Percentiles rank a stretch among this genome's conserved stretches.
Conservation (phyloP, 2,329 filamentous ascomycete genomes). For the Stachybotrys echinatus region DNA sequence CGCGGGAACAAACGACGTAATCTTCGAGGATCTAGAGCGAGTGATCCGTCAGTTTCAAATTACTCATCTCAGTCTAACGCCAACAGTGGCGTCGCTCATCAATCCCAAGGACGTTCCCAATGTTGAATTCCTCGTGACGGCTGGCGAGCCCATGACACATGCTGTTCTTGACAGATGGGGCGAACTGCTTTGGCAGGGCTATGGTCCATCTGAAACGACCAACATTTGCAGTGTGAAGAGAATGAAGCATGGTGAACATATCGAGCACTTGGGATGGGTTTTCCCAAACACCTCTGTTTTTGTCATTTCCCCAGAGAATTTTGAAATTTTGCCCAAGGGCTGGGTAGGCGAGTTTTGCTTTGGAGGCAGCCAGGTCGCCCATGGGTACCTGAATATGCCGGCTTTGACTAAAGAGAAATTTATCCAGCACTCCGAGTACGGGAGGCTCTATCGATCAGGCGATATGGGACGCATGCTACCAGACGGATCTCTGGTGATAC, state of each 20-base stretch:
- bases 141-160: slow-evolving; percentile 73
- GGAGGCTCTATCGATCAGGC: slow-evolving; percentile 75
- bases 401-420: slow-evolving; percentile 62
- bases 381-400: slow-evolving; percentile 66
- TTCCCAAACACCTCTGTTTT: slow-evolving; percentile 73
- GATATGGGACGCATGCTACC: slow-evolving; percentile 75
- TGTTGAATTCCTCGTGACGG: slow-evolving; percentile 73
- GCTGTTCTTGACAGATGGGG: slow-evolving; percentile 67
- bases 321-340: slow-evolving; percentile 59
- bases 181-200: slow-evolving; percentile 68
- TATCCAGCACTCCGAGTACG: slow-evolving; percentile 60
- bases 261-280: slow-evolving; percentile 71
- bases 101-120: slow-evolving; percentile 61
- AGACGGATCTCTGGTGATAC: slow-evolving; percentile 69
- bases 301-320: slow-evolving; percentile 43
- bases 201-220: slow-evolving; percentile 80
- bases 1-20: slow-evolving; percentile 64
- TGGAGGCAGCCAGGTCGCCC: slow-evolving; percentile 74
- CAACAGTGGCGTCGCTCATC: slow-evolving; percentile 76
- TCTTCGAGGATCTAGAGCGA: slow-evolving; percentile 68
- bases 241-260: slow-evolving; percentile 51
- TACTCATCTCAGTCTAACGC: slow-evolving; percentile 81
- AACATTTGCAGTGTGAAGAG: slow-evolving; percentile 78
- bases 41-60: slow-evolving; percentile 58
- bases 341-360: slow-evolving; percentile 81